Evolutionary conservation across 352 stramenopile species (phyloP), one percentile per base, ranked within the genome.

Genomic region (Blastocystis sp.): DNA sequence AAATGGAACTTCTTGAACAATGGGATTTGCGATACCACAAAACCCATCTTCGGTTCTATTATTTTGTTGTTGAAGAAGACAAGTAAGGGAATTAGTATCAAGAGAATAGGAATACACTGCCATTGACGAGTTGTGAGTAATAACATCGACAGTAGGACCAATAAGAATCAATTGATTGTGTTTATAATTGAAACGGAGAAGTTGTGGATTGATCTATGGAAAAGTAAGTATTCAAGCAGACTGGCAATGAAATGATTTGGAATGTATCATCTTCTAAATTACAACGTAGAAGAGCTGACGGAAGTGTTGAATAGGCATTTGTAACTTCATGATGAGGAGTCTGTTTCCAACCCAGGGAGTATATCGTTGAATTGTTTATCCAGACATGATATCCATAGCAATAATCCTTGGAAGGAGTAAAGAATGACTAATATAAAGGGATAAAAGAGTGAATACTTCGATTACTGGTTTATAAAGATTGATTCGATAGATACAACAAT

Each of bases 41-140:
- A 53, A 84, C 6, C 27, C 27, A n/a, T 68, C 54, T 13, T 24
- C 6, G 13, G 30, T 15, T 3, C 1, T 24, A n/a, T 6, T 66
- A 44, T 84, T 11, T 13, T 66, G 19, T 54, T 66, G 44, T n/a
- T 35, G 15, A 27, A 84, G 6, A 24, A 84, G 73, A 42, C 24
- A 15, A 30, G 11, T 64, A 30, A 30, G 37, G 22, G 44, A 64
- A 24, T 19, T 35, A 6, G 73, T 35, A 22, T 24, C 35, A 0
- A 42, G 19, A 17, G 51, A 66, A 19, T 48, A 37, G 24, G 33
- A 64, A 48, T n/a, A 37, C 24, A 84, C 66, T 19, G 44, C 30
- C 73, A 84, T 68, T 4, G 73, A 64, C 6, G 73, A 64, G 27
- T 84, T 84, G 51, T 84, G 73, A 9, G 73, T 42, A 30, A 64